Conservation (phyloP, 1,284 basidiomycete species). For the Trametes hirsuta region DNA sequence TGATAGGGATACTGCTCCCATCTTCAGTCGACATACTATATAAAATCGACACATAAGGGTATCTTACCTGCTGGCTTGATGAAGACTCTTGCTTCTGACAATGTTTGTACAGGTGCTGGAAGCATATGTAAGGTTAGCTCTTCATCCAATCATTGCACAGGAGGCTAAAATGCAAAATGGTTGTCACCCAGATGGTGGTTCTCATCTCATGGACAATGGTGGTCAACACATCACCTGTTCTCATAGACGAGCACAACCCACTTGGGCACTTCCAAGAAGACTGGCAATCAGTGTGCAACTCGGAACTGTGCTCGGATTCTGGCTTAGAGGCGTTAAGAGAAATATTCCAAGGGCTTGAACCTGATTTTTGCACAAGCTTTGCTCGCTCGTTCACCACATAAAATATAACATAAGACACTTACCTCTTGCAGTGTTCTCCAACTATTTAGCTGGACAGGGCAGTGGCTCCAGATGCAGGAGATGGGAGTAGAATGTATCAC, state of each 20-base stretch:
- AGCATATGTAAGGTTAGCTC: too few species aligned
- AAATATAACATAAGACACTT: not conserved
- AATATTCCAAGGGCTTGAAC: too few species aligned
- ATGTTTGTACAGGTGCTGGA: conserved; percentile 21
- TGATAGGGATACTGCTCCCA: conserved; percentile 25
- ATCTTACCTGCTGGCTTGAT: not conserved
- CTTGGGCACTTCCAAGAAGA: too few species aligned
- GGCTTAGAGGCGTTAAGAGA: too few species aligned
- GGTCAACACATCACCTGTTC: not conserved
- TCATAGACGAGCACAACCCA: too few species aligned
- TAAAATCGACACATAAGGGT: not conserved
- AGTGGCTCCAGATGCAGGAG: conserved; percentile 24
- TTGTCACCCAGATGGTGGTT: not conserved
- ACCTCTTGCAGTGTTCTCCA: conserved; percentile 28
- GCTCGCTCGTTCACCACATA: not conserved
- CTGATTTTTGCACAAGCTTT: too few species aligned
- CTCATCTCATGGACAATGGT: conserved; percentile 2
- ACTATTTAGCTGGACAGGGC: conserved; percentile 24
- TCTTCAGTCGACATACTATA: not conserved
- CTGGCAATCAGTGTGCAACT: too few species aligned
- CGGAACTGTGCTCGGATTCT: too few species aligned
- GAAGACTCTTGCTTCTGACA: conserved; percentile 5
- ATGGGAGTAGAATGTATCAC: conserved; percentile 15
- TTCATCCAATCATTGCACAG: too few species aligned
- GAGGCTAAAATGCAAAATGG: not conserved